Conservation (phyloP, 1,284 basidiomycete genomes). For the Apiotrichum gamsii region DNA sequence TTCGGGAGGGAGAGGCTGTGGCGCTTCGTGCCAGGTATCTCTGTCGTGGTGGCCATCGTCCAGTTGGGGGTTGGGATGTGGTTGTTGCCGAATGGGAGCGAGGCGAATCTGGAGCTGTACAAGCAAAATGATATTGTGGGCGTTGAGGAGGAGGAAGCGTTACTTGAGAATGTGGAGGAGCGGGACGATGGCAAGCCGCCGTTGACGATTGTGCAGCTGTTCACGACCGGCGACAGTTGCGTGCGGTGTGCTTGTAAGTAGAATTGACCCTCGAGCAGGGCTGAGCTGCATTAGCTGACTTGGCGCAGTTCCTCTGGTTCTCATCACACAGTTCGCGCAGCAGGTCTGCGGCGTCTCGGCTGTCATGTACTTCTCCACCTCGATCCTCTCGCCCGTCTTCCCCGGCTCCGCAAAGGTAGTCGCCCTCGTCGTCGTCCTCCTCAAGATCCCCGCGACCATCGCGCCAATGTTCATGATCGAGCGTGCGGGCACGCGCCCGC, state of each 20-base stretch:
- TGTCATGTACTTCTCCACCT: slow-evolving; percentile 47
- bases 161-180: not conserved
- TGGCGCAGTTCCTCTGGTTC: slow-evolving; percentile 31
- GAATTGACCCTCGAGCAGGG: too few relatives aligned
- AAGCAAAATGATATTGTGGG: too few relatives aligned
- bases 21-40: slow-evolving; percentile 42
- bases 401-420: slow-evolving; percentile 33
- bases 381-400: slow-evolving; percentile 44
- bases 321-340: slow-evolving; percentile 35
- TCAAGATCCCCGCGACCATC: slow-evolving; percentile 48
- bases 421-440: slow-evolving; percentile 37
- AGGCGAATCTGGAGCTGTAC: too few relatives aligned
- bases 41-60: slow-evolving; percentile 28
- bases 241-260: slow-evolving; percentile 4
- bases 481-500: slow-evolving; percentile 23
- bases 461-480: slow-evolving; percentile 48
- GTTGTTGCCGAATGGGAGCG: not conserved
- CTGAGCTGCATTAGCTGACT: too few relatives aligned
- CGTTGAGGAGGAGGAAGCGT: not conserved
- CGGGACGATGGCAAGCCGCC: not conserved
- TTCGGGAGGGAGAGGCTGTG: slow-evolving; percentile 32
- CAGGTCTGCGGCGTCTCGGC: slow-evolving; percentile 33
- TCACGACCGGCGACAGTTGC: slow-evolving; percentile 22
- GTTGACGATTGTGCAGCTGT: slow-evolving; percentile 26
- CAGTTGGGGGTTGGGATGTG: slow-evolving; percentile 37